phyloP scores from a whole-genome alignment of 768 basidiomycete genomes.

The Auricularia heimuer region DNA sequence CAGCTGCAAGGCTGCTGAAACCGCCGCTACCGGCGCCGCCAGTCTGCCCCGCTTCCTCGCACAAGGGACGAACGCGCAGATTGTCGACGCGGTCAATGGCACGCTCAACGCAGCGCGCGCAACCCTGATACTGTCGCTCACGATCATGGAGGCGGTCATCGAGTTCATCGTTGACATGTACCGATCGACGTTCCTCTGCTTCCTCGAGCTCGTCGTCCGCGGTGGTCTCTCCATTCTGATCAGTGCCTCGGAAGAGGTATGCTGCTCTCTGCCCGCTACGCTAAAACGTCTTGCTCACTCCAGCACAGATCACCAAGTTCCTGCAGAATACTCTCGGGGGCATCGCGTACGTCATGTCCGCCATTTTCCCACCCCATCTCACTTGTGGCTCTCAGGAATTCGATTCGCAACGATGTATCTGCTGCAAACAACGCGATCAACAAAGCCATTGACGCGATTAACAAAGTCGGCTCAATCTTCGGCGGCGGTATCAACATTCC shows the following conservation, averaged over 20 bases:
- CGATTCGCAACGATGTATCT: conserved; percentile 61
- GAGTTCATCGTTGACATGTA: conserved; percentile 90
- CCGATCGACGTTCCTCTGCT: conserved; percentile 88
- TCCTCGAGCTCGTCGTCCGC: conserved; percentile 79
- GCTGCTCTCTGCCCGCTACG: conserved; percentile 13
- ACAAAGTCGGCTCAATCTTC: conserved; percentile 63
- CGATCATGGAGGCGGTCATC: conserved; percentile 77
- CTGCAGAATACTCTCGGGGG: conserved; percentile 47
- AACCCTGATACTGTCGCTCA: conserved; percentile 63
- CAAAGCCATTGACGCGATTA: conserved; percentile 53
- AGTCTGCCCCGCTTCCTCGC: conserved; percentile 88
- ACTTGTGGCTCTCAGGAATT: not conserved
- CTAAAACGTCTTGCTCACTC: too few relatives aligned
- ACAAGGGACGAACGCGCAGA: conserved; percentile 69
- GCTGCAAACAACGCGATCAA: conserved; percentile 61
- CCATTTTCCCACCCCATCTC: not conserved
- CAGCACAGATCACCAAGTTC: conserved; percentile 55
- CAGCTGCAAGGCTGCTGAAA: conserved; percentile 78
- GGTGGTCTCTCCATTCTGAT: conserved; percentile 76
- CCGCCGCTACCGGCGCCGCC: conserved; percentile 69
- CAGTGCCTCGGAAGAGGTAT: conserved; percentile 71
- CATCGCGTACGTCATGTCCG: conserved; percentile 36
- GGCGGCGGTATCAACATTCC: conserved; percentile 47
- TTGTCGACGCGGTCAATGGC: conserved; percentile 68
- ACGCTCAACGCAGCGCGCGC: conserved; percentile 68